These are phyloP conservation scores for Fusarium sp. DNA, from an alignment of 2,329 filamentous ascomycete species.

Conservation along the genomic window DNA sequence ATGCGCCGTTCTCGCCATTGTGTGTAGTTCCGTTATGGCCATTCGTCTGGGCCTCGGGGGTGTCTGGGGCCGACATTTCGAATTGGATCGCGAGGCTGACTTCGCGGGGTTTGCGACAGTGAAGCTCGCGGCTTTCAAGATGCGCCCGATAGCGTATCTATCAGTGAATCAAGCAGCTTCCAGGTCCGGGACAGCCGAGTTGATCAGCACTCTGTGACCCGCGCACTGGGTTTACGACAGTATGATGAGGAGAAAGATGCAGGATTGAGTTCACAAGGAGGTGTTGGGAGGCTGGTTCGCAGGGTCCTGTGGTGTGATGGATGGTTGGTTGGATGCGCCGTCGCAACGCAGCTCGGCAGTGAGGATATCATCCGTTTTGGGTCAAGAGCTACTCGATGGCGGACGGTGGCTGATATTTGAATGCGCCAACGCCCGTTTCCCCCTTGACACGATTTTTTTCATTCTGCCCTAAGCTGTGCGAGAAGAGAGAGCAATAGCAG, in stretches of 20 bases:
- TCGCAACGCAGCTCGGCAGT: constrained; percentile 24
- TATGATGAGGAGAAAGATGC: constrained; percentile 4
- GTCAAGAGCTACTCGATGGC: constrained; percentile 10
- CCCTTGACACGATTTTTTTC: background rate
- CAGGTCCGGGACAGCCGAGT: constrained; percentile 10
- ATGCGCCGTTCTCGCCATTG: constrained; percentile 11
- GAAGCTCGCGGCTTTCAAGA: constrained; percentile 7
- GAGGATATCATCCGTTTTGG: constrained; percentile 8
- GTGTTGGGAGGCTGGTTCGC: constrained; percentile 13
- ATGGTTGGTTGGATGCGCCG: constrained; percentile 12
- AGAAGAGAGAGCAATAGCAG: background rate
- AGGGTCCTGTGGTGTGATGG: constrained; percentile 37
- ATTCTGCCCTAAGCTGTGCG: constrained; percentile 9
- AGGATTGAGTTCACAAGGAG: constrained; percentile 15
- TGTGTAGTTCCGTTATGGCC: constrained; percentile 13
- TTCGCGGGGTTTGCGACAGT: constrained; percentile 3
- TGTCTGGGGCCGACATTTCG: constrained; percentile 33
- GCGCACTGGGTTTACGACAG: background rate
- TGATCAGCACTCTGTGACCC: background rate
- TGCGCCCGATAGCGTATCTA: constrained; percentile 11
- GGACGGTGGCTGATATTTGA: constrained; percentile 38
- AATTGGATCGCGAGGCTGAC: constrained; percentile 4
- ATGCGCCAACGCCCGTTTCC: background rate
- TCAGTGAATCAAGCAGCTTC: background rate
- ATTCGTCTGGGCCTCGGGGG: constrained; percentile 23